Evolutionary conservation across 2,329 filamentous ascomycete genomes (phyloP), one percentile per base, ranked within the genome.

Genomic region (Talaromyces piceae): DNA sequence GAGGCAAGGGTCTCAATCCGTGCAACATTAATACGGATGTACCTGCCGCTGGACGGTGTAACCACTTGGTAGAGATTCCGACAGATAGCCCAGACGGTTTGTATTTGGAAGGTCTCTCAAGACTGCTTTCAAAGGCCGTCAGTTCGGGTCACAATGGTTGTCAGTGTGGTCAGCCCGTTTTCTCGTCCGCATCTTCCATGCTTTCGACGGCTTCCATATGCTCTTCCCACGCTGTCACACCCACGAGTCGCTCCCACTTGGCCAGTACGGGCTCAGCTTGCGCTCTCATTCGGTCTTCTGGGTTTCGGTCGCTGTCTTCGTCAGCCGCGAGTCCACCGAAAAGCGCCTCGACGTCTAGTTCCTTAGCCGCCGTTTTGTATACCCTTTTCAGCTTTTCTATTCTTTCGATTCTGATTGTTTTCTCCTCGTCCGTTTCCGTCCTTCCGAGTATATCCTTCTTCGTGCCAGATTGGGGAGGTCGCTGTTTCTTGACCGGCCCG

Each of bases 291-390:
- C 59, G 55, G 1, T 13, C 47, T 53, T 70, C 67, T 1, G 67
- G 62, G 31, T 58, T 60, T 45, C 62, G 62, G 48, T 43, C 22
- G 11, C 46, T 57, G 13, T 53, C 58, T n/a, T 33, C 52, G 18
- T 46, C 45, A 13, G 49, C 39, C 37, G 39, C 33, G 12, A 60
- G 22, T 6, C 56, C 61, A 23, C 75, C 78, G 66, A 91, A 88
- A 25, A 94, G 71, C 41, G 70, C 73, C 60, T 78, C 73, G 12
- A 84, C 77, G 37, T 74, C 74, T 47, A 93, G 67, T 46, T 88
- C 85, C 33, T 67, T 67, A 12, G 73, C 70, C 2, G 86, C 86
- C 5, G 60, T 55, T 11, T 63, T 60, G 45, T 69, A 68, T 11
- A 73, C 55, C 30, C 64, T 61, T 8, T 63, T 57, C 2, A 68